phyloP scores from a whole-genome alignment of 129 eudicot genomes.

The Chrysanthemum seticuspe region DNA sequence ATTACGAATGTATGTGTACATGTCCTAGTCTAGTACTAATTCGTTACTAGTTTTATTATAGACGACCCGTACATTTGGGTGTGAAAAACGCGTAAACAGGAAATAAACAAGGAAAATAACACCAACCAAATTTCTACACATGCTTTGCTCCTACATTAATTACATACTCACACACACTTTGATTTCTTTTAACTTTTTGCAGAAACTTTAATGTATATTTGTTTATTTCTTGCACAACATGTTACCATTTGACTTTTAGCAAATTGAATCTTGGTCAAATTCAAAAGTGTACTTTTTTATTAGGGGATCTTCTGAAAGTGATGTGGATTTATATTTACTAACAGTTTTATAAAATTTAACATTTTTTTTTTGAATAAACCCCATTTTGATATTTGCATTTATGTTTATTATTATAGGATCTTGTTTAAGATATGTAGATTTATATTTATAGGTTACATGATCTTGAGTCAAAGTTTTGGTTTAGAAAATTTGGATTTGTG shows the following conservation, averaged over 20 bases:
- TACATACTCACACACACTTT: background rate
- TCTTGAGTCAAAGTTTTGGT: no score
- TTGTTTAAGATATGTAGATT: no score
- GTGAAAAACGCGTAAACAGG: conserved; percentile 32
- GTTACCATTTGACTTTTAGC: no score
- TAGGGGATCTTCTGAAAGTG: conserved; percentile 2
- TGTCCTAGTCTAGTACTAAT: no score
- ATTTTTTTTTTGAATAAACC: no score
- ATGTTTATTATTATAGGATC: no score
- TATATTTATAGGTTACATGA: background rate
- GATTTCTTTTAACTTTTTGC: background rate
- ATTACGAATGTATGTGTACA: no score
- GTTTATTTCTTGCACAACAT: background rate
- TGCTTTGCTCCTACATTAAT: conserved; percentile 10
- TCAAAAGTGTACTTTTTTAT: background rate
- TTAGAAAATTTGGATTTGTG: background rate
- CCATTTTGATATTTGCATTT: no score
- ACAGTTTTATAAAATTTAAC: no score
- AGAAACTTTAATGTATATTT: background rate
- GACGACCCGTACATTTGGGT: background rate
- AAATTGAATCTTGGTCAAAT: no score
- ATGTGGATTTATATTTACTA: background rate
- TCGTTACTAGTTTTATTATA: no score
- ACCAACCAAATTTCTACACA: conserved; percentile 33
- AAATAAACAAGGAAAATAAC: conserved; percentile 34